Evolutionary conservation across 1,284 basidiomycete species (phyloP), one percentile per base, ranked within the genome.

Genomic region (Ceratobasidium sp.): DNA sequence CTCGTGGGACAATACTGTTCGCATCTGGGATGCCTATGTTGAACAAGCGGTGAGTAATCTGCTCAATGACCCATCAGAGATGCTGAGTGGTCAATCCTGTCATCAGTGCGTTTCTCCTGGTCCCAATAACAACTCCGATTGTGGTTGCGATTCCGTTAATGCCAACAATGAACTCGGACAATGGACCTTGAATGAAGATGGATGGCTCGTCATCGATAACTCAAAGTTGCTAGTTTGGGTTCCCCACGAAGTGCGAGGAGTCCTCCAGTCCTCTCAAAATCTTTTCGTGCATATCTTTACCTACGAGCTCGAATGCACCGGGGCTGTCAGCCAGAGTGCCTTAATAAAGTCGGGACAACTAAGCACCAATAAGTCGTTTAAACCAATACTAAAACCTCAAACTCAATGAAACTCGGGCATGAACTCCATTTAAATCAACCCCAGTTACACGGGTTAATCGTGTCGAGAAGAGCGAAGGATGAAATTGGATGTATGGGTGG

Each of bases 231-330:
- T 39, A 8, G 13, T 61, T 16, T 61, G 58, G 58, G 34, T 61
- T 31, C 58, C 58, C 11, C 58, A 61, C 16, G 58, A 61, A 37
- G 9, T 61, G 34, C 58, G 58, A n/a, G 58, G 5, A 37, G 16
- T 4, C 31, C 58, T 61, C 16, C 13, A 37, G 37, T 6, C 16
- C 13, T 29, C 58, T 39, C 58, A 19, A 24, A 61, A 34, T 41
- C 6, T 37, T 61, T 16, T 61, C n/a, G 29, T 61, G 29, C n/a
- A n/a, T n/a, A n/a, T n/a, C n/a, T n/a, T n/a, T n/a, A n/a, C n/a
- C n/a, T n/a, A n/a, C n/a, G n/a, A n/a, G n/a, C n/a, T n/a, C n/a
- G n/a, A n/a, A n/a, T n/a, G n/a, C n/a, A n/a, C n/a, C n/a, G n/a
- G n/a, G n/a, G n/a, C n/a, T n/a, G n/a, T n/a, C n/a, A n/a, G n/a